Evolutionary conservation across 2,329 filamentous ascomycete genomes (phyloP), one percentile per base, ranked within the genome.

Genomic region (Alternaria gaisen): DNA sequence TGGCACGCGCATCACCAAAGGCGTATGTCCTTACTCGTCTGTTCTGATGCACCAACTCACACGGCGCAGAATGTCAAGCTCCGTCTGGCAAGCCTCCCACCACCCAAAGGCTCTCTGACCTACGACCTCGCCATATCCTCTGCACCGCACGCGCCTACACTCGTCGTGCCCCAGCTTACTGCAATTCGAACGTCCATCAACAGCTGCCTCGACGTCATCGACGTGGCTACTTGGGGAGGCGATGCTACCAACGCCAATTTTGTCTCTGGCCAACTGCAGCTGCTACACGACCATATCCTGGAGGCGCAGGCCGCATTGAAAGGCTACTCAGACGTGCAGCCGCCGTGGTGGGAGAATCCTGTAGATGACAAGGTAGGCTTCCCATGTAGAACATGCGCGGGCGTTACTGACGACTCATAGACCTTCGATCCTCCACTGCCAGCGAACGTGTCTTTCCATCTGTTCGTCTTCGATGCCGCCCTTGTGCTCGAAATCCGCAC

Each of bases 1-100:
- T 36, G 95, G 95, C 40, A 92, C 92, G n/a, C 88, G 91, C 53
- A 90, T 99, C 65, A 90, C 97, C 65, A 97, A 97, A 78, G 94
- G 93, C 67, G 92, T 94, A 83, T 70, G 89, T 57, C 14, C 10
- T 22, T 6, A 6, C 14, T 16, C 16, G 42, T 85, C 34, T 55
- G 11, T 12, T 22, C 46, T 5, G 26, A 20, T 12, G 14, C 28
- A 16, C 12, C n/a, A 22, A 47, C 58, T 44, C 22, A 56, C 60
- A 34, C 32, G 28, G 32, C 12, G 16, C 62, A 92, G 90, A 90
- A 91, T 63, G 86, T 97, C 63, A 88, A 91, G 74, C 86, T 97
- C 36, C 90, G 91, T 53, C 86, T 97, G 12, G 85, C 87, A 63
- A 93, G 90, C 57, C 84, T 92, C 43, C 82, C 85, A 67, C 83